Conservation (phyloP, 345 rosid species). For the Hevea brasiliensis region DNA sequence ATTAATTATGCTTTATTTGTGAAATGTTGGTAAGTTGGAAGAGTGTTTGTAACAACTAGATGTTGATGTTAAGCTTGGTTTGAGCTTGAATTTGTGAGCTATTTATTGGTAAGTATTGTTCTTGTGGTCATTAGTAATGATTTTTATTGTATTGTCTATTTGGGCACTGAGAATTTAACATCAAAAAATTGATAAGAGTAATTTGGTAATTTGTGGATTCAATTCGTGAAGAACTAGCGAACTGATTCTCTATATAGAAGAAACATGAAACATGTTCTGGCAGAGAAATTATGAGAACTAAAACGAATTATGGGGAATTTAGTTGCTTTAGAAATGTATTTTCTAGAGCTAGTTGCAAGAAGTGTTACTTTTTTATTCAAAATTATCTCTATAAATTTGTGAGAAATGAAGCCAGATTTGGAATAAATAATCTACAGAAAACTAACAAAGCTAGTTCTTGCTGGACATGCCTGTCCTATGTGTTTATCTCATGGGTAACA, state of each 20-base stretch:
- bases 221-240: background rate
- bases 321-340: slow-evolving; percentile 1
- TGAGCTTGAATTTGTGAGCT: slow-evolving; percentile 9
- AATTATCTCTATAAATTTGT: background rate
- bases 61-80: background rate
- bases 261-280: background rate
- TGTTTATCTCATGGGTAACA: background rate
- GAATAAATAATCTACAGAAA: too few relatives aligned
- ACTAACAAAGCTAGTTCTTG: background rate
- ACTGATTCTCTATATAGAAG: background rate
- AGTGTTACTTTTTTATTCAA: background rate
- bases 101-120: background rate
- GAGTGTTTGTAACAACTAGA: background rate
- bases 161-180: background rate
- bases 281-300: background rate
- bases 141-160: background rate
- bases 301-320: background rate
- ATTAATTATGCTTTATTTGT: background rate
- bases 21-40: background rate
- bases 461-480: background rate
- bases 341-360: background rate
- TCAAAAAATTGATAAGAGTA: background rate
- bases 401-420: background rate
- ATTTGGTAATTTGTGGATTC: background rate
- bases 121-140: background rate